These are phyloP conservation scores for Boletellus dicymbophilus DNA, from an alignment of 1,284 basidiomycete genomes.

Conservation along the genomic window DNA sequence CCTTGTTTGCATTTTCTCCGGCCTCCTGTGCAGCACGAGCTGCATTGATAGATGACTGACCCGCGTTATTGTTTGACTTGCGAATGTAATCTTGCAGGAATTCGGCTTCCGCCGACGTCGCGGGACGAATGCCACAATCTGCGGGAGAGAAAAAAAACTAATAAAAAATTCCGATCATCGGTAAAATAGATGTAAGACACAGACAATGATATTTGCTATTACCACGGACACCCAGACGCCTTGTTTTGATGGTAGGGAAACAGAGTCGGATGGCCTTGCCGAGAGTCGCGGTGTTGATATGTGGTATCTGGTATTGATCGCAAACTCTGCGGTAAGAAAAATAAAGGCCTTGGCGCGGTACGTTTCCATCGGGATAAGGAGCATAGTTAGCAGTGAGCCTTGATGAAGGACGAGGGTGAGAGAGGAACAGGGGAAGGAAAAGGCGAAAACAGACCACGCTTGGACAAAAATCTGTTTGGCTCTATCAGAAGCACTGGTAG, in stretches of 20 bases:
- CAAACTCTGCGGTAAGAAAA: conserved; percentile 91
- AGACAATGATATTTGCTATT: conserved; percentile 92
- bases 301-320: conserved; percentile 86
- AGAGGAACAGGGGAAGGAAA: conserved; percentile 12
- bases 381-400: conserved; percentile 88
- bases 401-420: conserved; percentile 14
- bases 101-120: conserved; percentile 85
- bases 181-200: conserved; percentile 38
- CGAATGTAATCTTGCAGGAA: conserved; percentile 89
- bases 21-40: conserved; percentile 67
- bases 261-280: conserved; percentile 92
- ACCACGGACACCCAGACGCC: conserved; percentile 86
- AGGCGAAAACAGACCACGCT: conserved; percentile 62
- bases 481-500: conserved; percentile 84
- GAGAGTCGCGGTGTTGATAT: conserved; percentile 92
- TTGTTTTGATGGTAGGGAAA: conserved; percentile 92
- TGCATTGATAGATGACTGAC: conserved; percentile 69
- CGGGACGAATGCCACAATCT: conserved; percentile 90
- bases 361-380: conserved; percentile 89
- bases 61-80: conserved; percentile 82
- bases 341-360: conserved; percentile 85
- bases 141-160: conserved; percentile 37
- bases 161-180: conserved; percentile 34
- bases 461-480: conserved; percentile 91
- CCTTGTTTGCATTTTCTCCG: conserved; percentile 50